Base-by-base conservation (phyloP, 805 yeast species). In the Yarrowia divulgata region DNA sequence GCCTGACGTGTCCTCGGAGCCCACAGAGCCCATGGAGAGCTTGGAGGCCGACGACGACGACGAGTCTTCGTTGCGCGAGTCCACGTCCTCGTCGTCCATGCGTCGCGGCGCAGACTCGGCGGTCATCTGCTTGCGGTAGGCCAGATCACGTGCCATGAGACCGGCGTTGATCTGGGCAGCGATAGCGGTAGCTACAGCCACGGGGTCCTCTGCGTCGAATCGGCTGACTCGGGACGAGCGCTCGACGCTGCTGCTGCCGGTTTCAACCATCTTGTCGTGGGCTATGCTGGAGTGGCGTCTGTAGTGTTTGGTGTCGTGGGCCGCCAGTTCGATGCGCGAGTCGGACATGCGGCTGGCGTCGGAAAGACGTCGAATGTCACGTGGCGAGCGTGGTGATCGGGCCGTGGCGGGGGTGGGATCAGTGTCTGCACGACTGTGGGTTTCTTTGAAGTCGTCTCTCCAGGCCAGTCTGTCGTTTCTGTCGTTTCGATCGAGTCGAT, bases 111-210 rank as follows among this genome's bases (percentile, higher is more conserved):
- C 16, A 3, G 48, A 19, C 32, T 19, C 57, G 13, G 29, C 2
- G 3, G 19, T 40, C 52, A 42, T 37, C 68, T 46, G 37, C 42
- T 46, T 49, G 32, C 64, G 68, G 34, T 64, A 42, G 2, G 69
- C 39, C 34, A 34, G 32, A 42, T 42, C 46, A 8, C 69, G 69
- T 0, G 57, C 67, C 57, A 46, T 29, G 39, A 77, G 67, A 54
- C 75, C 76, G 32, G 80, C 79, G 66, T 76, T 76, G 39, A 77
- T 75, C 50, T 73, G 71, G 34, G 79, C 80, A 3, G 80, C 80
- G 5, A 77, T 75, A 4, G 78, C 78, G 13, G 76, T 77, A 14
- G 75, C 76, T 18, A 69, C 71, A 1, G 77, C 77, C 14, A 75
- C 73, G 12, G 78, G 73, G 54, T 77, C 79, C 8, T 71, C 58